Evolutionary conservation across 2,329 filamentous ascomycete genomes (phyloP).

Genomic region (Aciculosporium take): DNA sequence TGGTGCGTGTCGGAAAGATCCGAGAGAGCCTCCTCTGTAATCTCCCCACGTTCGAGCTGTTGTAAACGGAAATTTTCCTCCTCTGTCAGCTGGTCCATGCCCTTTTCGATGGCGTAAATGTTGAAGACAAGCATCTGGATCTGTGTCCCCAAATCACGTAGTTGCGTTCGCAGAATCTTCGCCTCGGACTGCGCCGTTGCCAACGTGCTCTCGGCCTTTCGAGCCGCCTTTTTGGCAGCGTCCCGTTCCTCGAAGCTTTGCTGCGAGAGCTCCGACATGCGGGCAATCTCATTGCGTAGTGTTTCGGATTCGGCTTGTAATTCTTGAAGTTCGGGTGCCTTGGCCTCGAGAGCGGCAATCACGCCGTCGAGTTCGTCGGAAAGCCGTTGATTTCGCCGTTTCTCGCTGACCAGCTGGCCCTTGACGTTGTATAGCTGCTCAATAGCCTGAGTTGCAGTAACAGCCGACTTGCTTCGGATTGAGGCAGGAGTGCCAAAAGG

Average conservation of each 20-base stretch:
- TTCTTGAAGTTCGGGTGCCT: constrained; percentile 78
- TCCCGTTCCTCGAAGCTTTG: constrained; percentile 72
- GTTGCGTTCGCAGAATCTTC: constrained; percentile 68
- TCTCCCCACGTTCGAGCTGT: constrained; percentile 60
- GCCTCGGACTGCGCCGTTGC: constrained; percentile 50
- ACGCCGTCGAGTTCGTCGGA: constrained; percentile 71
- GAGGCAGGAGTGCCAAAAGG: constrained; percentile 49
- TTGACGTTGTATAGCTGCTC: constrained; percentile 55
- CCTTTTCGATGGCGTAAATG: constrained; percentile 67
- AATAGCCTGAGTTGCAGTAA: constrained; percentile 48
- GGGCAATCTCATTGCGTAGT: constrained; percentile 64
- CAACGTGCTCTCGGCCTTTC: constrained; percentile 65
- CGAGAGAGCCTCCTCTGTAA: constrained; percentile 54
- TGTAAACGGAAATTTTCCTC: constrained; percentile 65
- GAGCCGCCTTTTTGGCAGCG: constrained; percentile 57
- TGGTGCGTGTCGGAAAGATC: constrained; percentile 74
- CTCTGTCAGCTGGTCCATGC: constrained; percentile 52
- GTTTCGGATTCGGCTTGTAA: constrained; percentile 67
- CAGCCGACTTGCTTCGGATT: constrained; percentile 37
- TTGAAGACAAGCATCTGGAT: constrained; percentile 85
- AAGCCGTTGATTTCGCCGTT: constrained; percentile 60
- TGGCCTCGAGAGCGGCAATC: constrained; percentile 69
- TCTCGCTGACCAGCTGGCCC: constrained; percentile 58
- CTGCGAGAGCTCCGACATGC: constrained; percentile 75
- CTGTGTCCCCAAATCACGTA: constrained; percentile 80